Conservation (phyloP, 257 asterid genomes). For the Capsicum pubescens region DNA sequence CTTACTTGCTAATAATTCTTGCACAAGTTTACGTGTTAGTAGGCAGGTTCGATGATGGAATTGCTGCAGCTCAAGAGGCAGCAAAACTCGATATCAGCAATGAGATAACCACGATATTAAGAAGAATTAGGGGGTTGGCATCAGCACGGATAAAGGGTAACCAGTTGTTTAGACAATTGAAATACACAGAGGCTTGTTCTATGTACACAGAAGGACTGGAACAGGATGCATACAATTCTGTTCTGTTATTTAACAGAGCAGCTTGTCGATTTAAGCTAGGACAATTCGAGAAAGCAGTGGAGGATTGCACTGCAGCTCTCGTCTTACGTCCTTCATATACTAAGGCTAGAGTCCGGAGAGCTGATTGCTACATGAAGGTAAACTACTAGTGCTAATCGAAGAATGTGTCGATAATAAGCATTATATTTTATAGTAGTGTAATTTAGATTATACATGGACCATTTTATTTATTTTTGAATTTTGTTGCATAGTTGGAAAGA, state of each 20-base stretch:
- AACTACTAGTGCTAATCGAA: not conserved
- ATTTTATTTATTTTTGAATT: not conserved
- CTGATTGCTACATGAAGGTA: constrained; percentile 64
- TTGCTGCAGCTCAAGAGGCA: constrained; percentile 47
- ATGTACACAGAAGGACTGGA: constrained; percentile 60
- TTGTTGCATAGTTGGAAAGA: constrained; percentile 53
- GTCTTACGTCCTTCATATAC: constrained; percentile 54
- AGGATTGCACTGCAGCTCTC: constrained; percentile 66
- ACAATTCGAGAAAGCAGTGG: constrained; percentile 61
- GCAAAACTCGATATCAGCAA: constrained; percentile 45
- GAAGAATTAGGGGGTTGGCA: constrained; percentile 42
- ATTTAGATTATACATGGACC: not conserved
- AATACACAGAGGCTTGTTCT: constrained; percentile 51
- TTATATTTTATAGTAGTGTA: not conserved
- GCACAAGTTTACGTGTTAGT: constrained; percentile 50
- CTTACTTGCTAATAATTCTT: constrained; percentile 42
- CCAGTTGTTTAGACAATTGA: constrained; percentile 48
- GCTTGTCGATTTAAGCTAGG: constrained; percentile 59
- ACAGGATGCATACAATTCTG: constrained; percentile 54
- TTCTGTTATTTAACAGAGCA: constrained; percentile 65
- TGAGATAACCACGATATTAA: constrained; percentile 35
- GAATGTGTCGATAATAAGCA: not conserved
- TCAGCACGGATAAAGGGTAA: constrained; percentile 56
- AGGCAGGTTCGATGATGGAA: constrained; percentile 72
- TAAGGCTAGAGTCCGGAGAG: constrained; percentile 65